Conservation (phyloP, 1,139 yeast species). For the Hansenula lynferdii region DNA sequence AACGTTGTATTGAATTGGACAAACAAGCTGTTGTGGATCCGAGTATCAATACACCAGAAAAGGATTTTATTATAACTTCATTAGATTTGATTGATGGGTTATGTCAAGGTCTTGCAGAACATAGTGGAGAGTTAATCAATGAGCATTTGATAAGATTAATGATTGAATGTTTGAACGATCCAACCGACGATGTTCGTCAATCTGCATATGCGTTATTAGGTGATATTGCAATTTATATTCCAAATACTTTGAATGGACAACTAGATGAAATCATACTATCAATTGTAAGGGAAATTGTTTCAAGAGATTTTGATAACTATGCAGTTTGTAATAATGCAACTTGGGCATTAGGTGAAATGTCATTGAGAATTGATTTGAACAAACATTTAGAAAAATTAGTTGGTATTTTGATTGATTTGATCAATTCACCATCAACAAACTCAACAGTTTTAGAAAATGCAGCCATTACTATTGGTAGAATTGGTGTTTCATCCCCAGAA, state of each 20-base stretch:
- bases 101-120: slow-evolving; percentile 77
- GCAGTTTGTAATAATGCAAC: slow-evolving; percentile 84
- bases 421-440: slow-evolving; percentile 48
- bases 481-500: slow-evolving; percentile 65
- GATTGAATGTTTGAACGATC: slow-evolving; percentile 70
- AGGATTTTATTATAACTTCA: slow-evolving; percentile 86
- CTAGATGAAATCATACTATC: slow-evolving; percentile 55
- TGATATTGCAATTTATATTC: slow-evolving; percentile 68
- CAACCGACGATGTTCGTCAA: slow-evolving; percentile 83
- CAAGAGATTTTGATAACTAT: slow-evolving; percentile 42
- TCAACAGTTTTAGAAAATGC: slow-evolving; percentile 77
- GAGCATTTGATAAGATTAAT: slow-evolving; percentile 54
- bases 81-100: slow-evolving; percentile 88
- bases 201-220: slow-evolving; percentile 89
- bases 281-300: slow-evolving; percentile 62
- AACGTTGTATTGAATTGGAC: slow-evolving; percentile 64
- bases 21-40: slow-evolving; percentile 66
- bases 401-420: slow-evolving; percentile 57
- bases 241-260: slow-evolving; percentile 44
- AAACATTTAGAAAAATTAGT: slow-evolving; percentile 62
- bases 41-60: slow-evolving; percentile 72
- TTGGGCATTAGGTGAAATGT: slow-evolving; percentile 90
- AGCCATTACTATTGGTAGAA: slow-evolving; percentile 90
- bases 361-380: slow-evolving; percentile 55
- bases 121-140: slow-evolving; percentile 54